phyloP scores from a whole-genome alignment of 1,284 basidiomycete genomes.

The Ceratobasidium sp. region DNA sequence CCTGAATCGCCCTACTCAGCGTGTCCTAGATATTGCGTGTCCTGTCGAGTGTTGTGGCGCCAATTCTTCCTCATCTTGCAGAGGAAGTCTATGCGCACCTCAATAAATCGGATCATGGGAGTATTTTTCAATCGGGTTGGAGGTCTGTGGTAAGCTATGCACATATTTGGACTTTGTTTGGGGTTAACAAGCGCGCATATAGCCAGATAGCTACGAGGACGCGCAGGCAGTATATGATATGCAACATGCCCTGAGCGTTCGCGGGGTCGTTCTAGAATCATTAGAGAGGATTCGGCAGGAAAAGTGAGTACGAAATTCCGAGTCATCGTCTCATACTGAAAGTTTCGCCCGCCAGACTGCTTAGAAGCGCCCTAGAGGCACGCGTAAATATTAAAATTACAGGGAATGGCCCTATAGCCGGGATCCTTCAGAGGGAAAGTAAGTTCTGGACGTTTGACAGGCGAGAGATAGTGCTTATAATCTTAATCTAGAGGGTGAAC shows the following conservation, averaged over 20 bases:
- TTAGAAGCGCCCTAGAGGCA: constrained; percentile 77
- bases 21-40: constrained; percentile 66
- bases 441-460: constrained; percentile 42
- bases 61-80: constrained; percentile 87
- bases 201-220: constrained; percentile 65
- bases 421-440: constrained; percentile 40
- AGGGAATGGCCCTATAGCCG: constrained; percentile 38
- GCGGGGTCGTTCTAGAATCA: constrained; percentile 62
- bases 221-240: constrained; percentile 62
- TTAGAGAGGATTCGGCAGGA: constrained; percentile 72
- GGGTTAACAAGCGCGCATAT: constrained; percentile 21
- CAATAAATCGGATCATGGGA: constrained; percentile 49
- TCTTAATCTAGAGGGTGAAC: constrained; percentile 57
- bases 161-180: neutral
- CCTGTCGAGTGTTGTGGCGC: constrained; percentile 77
- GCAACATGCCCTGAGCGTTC: constrained; percentile 61
- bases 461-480: neutral
- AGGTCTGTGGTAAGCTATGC: constrained; percentile 57
- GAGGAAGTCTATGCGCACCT: constrained; percentile 76
- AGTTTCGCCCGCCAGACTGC: constrained; percentile 54
- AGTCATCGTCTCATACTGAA: constrained; percentile 1
- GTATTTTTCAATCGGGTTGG: constrained; percentile 72
- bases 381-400: constrained; percentile 63
- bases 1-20: neutral
- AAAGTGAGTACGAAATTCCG: constrained; percentile 60